phyloP scores from a whole-genome alignment of 2,329 filamentous ascomycete species.

The Sclerotinia glacialis region DNA sequence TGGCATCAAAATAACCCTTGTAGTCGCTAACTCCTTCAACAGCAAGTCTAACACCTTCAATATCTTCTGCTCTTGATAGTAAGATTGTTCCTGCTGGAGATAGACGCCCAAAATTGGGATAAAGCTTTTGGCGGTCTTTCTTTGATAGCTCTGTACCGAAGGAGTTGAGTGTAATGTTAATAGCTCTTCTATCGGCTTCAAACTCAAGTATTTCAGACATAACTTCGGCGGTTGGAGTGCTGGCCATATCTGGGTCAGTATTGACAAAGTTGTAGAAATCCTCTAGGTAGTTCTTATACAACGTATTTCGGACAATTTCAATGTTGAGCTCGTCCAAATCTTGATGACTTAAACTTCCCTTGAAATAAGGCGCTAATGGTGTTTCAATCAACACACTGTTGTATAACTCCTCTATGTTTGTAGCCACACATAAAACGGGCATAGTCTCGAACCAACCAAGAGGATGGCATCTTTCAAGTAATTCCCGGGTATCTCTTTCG shows the following conservation, averaged over 20 bases:
- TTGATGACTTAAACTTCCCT: conserved; percentile 91
- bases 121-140: conserved; percentile 90
- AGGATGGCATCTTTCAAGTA: conserved; percentile 92
- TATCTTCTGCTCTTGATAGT: conserved; percentile 90
- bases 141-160: conserved; percentile 96
- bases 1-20: conserved; percentile 92
- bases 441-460: conserved; percentile 99
- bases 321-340: conserved; percentile 99
- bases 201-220: conserved; percentile 97
- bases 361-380: conserved; percentile 93
- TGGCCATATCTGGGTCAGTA: conserved; percentile 77
- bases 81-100: conserved; percentile 94
- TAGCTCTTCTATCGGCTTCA: conserved; percentile 91
- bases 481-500: conserved; percentile 92
- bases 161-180: conserved; percentile 99
- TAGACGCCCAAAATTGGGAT: conserved; percentile 84
- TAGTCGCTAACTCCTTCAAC: conserved; percentile 93
- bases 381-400: conserved; percentile 98
- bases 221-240: conserved; percentile 86
- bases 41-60: conserved; percentile 88
- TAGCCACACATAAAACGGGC: conserved; percentile 95
- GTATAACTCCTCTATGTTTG: conserved; percentile 98
- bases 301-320: conserved; percentile 95
- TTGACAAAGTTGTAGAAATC: conserved; percentile 97
- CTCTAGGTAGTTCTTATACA: conserved; percentile 99